Base-by-base conservation (phyloP, 2,329 filamentous ascomycete genomes). In the Fusarium ambrosium region DNA sequence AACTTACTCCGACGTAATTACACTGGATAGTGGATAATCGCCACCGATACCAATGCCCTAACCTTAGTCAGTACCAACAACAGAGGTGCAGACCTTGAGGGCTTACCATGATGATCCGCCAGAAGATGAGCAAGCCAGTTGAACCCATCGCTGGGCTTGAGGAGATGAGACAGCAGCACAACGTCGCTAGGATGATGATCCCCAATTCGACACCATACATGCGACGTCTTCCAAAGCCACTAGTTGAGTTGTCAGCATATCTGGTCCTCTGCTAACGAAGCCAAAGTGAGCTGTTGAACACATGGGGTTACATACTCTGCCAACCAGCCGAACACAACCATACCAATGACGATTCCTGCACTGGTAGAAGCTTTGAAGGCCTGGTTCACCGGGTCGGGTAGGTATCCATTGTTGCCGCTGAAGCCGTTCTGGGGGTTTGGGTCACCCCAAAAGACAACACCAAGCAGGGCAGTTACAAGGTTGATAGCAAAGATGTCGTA, bases 401-500 rank as follows among this genome's bases (percentile, higher is more conserved):
- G 88, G 41, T 85, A 82, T 14, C 90, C 90, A 69, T 85, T 87
- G 70, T 87, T 89, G 7, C 85, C 87, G 10, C 86, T 88, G 62
- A 86, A 88, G 27, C 87, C 87, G 62, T 88, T 84, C 18, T 74
- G 71, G 4, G 80, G 79, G 4, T 82, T 79, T 6, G 82, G 71
- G 4, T 86, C 86, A 72, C 89, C 86, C 89, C 93, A 97, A 81
- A 92, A 97, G 59, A 95, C 93, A 16, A 95, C 88, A 53, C 94
- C 94, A 16, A 96, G 84, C 80, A 95, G 90, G 55, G 87, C 88
- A 2, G 91, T 92, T 59, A 93, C 89, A 58, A 95, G 86, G 81
- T 93, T 94, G 81, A 95, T 93, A 79, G 94, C 92, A 81, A 97
- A 97, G 77, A 95, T 94, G 76, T 90, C 91, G 84, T 96, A 96